phyloP scores from a whole-genome alignment of 495 filamentous ascomycete species.

The Chlorociboria aeruginascens region DNA sequence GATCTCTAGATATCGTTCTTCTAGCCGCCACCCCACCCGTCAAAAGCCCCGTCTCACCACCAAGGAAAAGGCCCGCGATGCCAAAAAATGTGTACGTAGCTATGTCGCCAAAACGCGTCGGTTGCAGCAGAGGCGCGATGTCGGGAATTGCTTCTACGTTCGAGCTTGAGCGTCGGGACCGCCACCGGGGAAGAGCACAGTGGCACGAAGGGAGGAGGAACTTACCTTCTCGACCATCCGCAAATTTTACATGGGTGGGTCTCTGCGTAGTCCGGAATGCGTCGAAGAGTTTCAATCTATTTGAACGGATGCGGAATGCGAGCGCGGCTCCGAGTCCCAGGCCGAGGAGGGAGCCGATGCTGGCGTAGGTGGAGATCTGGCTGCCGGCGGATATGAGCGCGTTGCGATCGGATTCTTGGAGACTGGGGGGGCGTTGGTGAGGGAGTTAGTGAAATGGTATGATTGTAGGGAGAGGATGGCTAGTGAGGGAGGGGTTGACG shows the following conservation, averaged over 20 bases:
- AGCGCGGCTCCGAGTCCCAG: slow-evolving; percentile 45
- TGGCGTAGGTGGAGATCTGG: slow-evolving; percentile 38
- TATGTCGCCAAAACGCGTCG: slow-evolving; percentile 44
- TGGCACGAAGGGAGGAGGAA: background rate
- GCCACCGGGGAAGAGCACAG: background rate
- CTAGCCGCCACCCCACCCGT: slow-evolving; percentile 40
- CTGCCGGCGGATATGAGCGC: slow-evolving; percentile 39
- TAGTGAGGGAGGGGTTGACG: background rate
- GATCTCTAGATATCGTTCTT: slow-evolving; percentile 38
- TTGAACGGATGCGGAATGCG: slow-evolving; percentile 42
- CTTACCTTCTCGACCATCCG: slow-evolving; percentile 44
- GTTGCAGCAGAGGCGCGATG: slow-evolving; percentile 42
- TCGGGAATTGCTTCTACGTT: slow-evolving; percentile 47
- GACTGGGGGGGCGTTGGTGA: slow-evolving; percentile 13
- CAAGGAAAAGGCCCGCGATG: slow-evolving; percentile 47
- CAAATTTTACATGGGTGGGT: slow-evolving; percentile 50
- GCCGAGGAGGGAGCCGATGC: slow-evolving; percentile 47
- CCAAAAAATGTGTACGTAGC: slow-evolving; percentile 53
- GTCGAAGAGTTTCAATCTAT: slow-evolving; percentile 43
- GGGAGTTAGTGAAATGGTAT: background rate
- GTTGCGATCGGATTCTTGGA: slow-evolving; percentile 45
- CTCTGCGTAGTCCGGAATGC: slow-evolving; percentile 45
- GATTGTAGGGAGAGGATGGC: background rate
- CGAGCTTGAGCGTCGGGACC: background rate
- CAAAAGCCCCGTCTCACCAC: slow-evolving; percentile 50